Percentiles rank a stretch among this genome's conserved stretches.
These are phyloP conservation scores for Davidsoniella virescens DNA, from an alignment of 2,329 filamentous ascomycete species.

Conservation along the genomic window DNA sequence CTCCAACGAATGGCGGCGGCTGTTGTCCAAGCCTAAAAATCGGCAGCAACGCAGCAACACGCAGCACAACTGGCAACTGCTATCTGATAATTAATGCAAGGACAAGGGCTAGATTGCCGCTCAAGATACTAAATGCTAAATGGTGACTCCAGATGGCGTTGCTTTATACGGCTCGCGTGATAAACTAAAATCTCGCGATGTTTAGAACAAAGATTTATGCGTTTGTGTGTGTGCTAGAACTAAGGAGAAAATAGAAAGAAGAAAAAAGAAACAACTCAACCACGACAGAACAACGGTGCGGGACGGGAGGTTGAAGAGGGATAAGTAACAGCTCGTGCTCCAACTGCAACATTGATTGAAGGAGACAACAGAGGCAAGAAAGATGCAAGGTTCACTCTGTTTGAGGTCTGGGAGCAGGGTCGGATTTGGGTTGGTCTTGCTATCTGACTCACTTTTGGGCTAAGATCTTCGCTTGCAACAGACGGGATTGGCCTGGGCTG, in stretches of 20 bases:
- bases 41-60: no score
- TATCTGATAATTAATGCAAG: no score
- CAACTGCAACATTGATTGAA: slow-evolving; percentile 6
- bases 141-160: not conserved
- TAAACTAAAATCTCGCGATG: not conserved
- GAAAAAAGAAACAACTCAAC: not conserved
- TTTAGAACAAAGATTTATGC: no score
- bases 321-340: slow-evolving; percentile 2
- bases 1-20: no score
- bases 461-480: no score
- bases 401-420: no score
- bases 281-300: not conserved
- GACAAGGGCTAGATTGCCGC: not conserved
- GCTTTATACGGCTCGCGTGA: not conserved
- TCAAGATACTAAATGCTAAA: not conserved
- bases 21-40: no score
- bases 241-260: not conserved
- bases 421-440: no score
- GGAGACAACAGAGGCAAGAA: not conserved
- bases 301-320: not conserved
- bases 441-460: no score
- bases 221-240: no score
- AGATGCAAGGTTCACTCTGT: not conserved
- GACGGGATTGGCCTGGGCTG: no score
- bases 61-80: no score